phyloP scores from a whole-genome alignment of 1,284 basidiomycete species.

The Ganoderma boninense region DNA sequence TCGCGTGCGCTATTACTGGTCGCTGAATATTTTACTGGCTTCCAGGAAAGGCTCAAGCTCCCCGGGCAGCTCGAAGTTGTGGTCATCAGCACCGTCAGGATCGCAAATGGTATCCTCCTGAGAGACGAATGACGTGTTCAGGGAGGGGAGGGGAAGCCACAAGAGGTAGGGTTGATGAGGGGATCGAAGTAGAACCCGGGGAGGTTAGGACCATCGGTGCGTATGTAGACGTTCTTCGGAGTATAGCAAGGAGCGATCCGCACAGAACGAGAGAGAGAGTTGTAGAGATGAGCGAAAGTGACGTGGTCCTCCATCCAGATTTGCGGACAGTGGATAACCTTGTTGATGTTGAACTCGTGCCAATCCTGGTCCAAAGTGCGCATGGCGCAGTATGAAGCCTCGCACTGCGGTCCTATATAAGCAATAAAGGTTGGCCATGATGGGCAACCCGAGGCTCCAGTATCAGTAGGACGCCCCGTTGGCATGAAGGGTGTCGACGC shows the following conservation, averaged over 20 bases:
- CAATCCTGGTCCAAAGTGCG: slow-evolving; percentile 99
- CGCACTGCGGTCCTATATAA: slow-evolving; percentile 97
- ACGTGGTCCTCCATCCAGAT: slow-evolving; percentile 99
- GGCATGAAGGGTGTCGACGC: slow-evolving; percentile 87
- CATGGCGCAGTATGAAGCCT: slow-evolving; percentile 94
- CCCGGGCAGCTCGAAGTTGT: slow-evolving; percentile 90
- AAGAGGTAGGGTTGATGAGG: slow-evolving; percentile 95
- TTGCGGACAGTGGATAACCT: slow-evolving; percentile 98
- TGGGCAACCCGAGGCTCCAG: slow-evolving; percentile 91
- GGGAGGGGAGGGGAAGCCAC: slow-evolving; percentile 85
- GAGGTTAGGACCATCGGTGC: slow-evolving; percentile 97
- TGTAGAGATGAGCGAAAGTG: slow-evolving; percentile 99
- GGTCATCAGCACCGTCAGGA: slow-evolving; percentile 83
- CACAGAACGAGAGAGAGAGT: slow-evolving; percentile 96
- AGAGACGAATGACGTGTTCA: slow-evolving; percentile 81
- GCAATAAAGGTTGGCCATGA: slow-evolving; percentile 97
- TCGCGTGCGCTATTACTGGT: slow-evolving; percentile 21
- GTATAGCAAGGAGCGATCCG: slow-evolving; percentile 92
- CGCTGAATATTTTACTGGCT: not conserved
- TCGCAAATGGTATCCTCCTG: slow-evolving; percentile 96
- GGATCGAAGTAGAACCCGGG: slow-evolving; percentile 99
- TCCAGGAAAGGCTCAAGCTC: slow-evolving; percentile 86
- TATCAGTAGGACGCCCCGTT: slow-evolving; percentile 95
- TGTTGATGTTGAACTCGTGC: slow-evolving; percentile 99
- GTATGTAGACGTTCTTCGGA: slow-evolving; percentile 98